phyloP scores from a whole-genome alignment of 148 eudicot genomes.

The Talinum fruticosum region DNA sequence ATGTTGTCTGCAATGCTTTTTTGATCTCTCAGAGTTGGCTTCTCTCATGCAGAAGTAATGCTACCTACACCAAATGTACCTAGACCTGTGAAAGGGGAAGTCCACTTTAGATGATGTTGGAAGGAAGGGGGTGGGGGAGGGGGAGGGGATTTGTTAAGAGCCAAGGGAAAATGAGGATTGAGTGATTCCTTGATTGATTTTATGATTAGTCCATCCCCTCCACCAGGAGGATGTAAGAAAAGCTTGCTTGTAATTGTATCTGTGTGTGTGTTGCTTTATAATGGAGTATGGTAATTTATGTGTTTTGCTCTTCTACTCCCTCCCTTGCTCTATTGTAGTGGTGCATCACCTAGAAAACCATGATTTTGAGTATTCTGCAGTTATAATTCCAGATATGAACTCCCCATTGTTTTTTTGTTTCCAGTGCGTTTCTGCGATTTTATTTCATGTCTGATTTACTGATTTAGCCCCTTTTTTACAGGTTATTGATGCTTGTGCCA shows the following conservation, averaged over 20 bases:
- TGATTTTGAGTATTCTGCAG: background rate
- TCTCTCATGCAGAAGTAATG: no score
- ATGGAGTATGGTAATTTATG: background rate
- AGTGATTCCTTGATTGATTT: no score
- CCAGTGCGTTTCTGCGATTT: background rate
- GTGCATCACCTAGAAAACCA: background rate
- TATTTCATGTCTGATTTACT: slow-evolving; percentile 12
- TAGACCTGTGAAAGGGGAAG: no score
- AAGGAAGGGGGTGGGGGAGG: no score
- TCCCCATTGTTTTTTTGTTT: background rate
- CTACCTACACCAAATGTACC: no score
- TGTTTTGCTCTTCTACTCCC: background rate
- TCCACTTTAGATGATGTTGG: no score
- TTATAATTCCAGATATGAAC: background rate
- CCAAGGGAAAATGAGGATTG: no score
- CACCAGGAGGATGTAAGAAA: no score
- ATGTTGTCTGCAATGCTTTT: no score
- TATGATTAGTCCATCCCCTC: no score
- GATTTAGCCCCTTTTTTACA: slow-evolving; percentile 29
- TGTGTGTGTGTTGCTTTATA: background rate
- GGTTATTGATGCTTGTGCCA: slow-evolving; percentile 96
- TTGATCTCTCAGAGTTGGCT: no score
- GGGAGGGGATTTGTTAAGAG: no score
- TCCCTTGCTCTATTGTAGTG: background rate
- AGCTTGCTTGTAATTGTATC: background rate